Base-by-base conservation (phyloP, 208 protist genomes). In the Trypanosoma caninum region DNA sequence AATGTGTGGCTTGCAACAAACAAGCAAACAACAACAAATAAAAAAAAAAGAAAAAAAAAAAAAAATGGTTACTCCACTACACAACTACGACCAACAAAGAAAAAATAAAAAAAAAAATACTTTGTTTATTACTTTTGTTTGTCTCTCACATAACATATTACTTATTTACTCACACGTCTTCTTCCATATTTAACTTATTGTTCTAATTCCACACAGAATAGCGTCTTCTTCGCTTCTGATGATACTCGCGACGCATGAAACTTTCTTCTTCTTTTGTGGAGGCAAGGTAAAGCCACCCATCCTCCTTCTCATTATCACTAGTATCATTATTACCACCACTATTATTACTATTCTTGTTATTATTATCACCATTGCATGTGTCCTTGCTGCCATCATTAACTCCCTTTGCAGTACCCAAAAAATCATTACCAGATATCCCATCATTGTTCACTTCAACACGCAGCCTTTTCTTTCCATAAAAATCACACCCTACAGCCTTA, bases 221-320 rank as follows among this genome's bases (percentile, higher is more conserved):
- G 4, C 72, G 74, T 71, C 72, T 74, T 65, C 69, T 74, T 2
- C 65, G 54, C 8, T 41, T 61, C 1, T 52, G 54, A 35, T 84
- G 78, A 56, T 83, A 67, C n/a, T 64, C 72, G 45, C 71, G 61
- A 14, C 71, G 72, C 66, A 66, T 35, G 13, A 20, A 50, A 14
- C 11, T 13, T 27, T 61, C 80, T 52, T 80, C 80, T 16, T 56
- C 71, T 1, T 52, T 50, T 22, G 73, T 75, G 35, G 63, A 22
- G 5, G 72, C 79, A n/a, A 71, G 66, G 65, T 91, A 91, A 14
- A 88, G 20, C 82, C 84, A 91, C 4, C 84, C 84, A 40, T 92
- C 85, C 40, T 80, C 76, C 9, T 66, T 74, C 14, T 60, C 62
- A 33, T 76, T 54, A 10, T 16, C 46, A 37, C 34, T 11, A 20